Conservation (phyloP, 331 rosid genomes). For the Pyracantha coccinea region DNA sequence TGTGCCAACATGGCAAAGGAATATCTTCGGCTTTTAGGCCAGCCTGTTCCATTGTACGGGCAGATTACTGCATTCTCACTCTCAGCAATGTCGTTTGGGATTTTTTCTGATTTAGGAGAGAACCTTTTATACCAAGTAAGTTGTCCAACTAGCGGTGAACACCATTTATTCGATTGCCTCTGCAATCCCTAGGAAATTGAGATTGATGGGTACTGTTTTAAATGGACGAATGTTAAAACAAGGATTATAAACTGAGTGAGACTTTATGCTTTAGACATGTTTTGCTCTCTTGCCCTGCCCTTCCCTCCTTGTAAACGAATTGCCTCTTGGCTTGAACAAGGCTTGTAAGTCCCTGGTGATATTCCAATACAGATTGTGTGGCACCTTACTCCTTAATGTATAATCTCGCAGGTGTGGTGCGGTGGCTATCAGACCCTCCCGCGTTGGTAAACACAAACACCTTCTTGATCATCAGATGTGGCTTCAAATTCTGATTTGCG, state of each 20-base stretch:
- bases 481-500: no score
- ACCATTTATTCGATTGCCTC: no score
- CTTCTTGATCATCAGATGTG: no score
- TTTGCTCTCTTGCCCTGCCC: neutral
- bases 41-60: conserved; percentile 88
- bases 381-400: no score
- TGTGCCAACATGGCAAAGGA: conserved; percentile 95
- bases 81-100: neutral
- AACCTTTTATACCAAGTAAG: neutral
- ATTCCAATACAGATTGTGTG: no score
- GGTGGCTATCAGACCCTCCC: no score
- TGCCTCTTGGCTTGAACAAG: neutral
- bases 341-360: no score
- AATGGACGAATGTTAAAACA: neutral
- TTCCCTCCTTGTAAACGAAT: neutral
- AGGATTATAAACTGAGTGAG: neutral
- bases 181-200: no score
- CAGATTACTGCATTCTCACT: conserved; percentile 9
- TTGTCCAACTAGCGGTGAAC: no score
- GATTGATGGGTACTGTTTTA: neutral
- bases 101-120: neutral
- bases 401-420: no score
- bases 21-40: conserved; percentile 85
- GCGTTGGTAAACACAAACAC: no score
- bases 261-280: neutral